phyloP scores from a whole-genome alignment of 129 eudicot genomes.

The Lonicera japonica region DNA sequence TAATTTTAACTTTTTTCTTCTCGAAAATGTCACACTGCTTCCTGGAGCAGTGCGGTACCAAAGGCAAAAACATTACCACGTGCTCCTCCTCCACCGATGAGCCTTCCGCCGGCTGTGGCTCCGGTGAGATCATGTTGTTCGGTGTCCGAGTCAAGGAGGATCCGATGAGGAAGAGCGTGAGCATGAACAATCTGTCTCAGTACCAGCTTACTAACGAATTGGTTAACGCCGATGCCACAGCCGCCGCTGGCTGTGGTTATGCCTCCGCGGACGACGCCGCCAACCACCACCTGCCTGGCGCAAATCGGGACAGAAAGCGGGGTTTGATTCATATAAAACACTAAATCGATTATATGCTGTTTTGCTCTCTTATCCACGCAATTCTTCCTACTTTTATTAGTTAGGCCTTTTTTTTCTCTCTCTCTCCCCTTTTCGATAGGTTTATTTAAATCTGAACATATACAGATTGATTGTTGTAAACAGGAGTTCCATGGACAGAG shows the following conservation, averaged over 20 bases:
- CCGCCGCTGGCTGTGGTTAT: slow-evolving; percentile 32
- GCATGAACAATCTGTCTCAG: slow-evolving; percentile 74
- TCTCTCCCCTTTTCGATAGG: too few relatives aligned
- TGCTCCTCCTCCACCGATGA: slow-evolving; percentile 15
- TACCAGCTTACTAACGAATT: slow-evolving; percentile 42
- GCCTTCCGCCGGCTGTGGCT: slow-evolving; percentile 11
- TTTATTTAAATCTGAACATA: too few relatives aligned
- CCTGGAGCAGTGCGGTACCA: slow-evolving; percentile 12
- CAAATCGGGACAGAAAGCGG: slow-evolving; percentile 65
- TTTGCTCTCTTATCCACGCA: too few relatives aligned
- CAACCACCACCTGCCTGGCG: slow-evolving; percentile 30
- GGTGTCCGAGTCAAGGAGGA: slow-evolving; percentile 84
- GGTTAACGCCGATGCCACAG: slow-evolving; percentile 12
- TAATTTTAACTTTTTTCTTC: neutral
- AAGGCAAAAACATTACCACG: slow-evolving; percentile 19
- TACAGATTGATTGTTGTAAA: too few relatives aligned
- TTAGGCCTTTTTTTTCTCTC: too few relatives aligned
- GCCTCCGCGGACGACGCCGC: slow-evolving; percentile 76
- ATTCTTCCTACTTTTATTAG: too few relatives aligned
- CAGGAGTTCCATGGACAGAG: too few relatives aligned
- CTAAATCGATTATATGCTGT: too few relatives aligned
- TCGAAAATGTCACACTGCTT: slow-evolving; percentile 8
- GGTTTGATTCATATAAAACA: slow-evolving; percentile 39
- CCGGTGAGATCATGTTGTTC: slow-evolving; percentile 73
- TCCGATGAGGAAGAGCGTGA: slow-evolving; percentile 92